phyloP scores from a whole-genome alignment of 202 grass and related monocot species.

The Brachypodium distachyon region DNA sequence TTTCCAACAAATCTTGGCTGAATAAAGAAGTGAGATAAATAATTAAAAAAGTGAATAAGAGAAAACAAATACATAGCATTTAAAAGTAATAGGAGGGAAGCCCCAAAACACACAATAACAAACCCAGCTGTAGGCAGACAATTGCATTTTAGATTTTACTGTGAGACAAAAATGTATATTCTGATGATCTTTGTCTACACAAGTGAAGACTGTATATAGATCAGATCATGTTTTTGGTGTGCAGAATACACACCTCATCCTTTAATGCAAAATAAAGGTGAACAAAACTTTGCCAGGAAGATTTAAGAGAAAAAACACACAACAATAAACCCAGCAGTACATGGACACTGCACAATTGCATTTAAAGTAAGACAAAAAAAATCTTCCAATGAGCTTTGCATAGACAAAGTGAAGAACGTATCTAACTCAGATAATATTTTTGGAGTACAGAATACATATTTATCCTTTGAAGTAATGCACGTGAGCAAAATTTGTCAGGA shows the following conservation, averaged over 20 bases:
- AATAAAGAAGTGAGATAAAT: slow-evolving; percentile 2
- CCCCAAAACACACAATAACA: not conserved
- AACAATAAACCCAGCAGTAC: too few species aligned
- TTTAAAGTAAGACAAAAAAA: too few species aligned
- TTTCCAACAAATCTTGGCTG: slow-evolving; percentile 85
- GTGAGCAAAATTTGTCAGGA: not conserved
- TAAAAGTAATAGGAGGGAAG: slow-evolving; percentile 15
- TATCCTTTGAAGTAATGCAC: too few species aligned
- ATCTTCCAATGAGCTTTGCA: too few species aligned
- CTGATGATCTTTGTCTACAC: not conserved
- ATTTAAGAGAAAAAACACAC: too few species aligned
- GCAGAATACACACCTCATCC: not conserved
- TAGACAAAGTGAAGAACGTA: too few species aligned
- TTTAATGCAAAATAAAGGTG: not conserved
- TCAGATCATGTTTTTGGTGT: not conserved
- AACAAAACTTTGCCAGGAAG: too few species aligned
- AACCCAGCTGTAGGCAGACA: not conserved
- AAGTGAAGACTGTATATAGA: not conserved
- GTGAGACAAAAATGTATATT: not conserved
- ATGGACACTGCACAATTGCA: too few species aligned
- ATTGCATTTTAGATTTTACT: slow-evolving; percentile 8
- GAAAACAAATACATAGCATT: not conserved
- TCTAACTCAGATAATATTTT: too few species aligned
- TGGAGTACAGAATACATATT: too few species aligned
- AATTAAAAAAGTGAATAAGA: not conserved